Conservation (phyloP, 768 basidiomycete genomes). For the Mycena haematopus region DNA sequence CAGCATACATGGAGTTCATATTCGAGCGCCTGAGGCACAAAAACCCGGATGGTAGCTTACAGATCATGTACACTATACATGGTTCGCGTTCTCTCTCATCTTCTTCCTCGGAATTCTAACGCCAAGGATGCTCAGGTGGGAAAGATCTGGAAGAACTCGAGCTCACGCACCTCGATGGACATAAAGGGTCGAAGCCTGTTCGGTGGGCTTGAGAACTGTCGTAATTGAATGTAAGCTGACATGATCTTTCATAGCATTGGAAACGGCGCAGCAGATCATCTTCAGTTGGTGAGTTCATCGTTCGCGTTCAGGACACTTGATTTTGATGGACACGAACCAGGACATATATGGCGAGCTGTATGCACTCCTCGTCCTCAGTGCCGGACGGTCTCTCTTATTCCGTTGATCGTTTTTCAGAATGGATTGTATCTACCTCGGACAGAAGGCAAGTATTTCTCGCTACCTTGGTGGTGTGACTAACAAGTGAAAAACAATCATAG, state of each 20-base stretch:
- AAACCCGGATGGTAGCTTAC: conserved; percentile 89
- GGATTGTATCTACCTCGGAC: conserved; percentile 96
- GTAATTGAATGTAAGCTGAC: background rate
- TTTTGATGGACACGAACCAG: conserved; percentile 42
- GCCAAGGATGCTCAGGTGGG: conserved; percentile 47
- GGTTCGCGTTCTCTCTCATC: conserved; percentile 46
- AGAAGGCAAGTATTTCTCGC: conserved; percentile 64
- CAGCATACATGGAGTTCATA: conserved; percentile 92
- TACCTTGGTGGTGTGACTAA: background rate
- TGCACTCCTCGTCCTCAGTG: conserved; percentile 28
- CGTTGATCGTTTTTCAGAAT: conserved; percentile 55
- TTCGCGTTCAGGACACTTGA: background rate
- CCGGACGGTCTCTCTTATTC: background rate
- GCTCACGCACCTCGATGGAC: conserved; percentile 85
- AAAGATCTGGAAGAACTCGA: conserved; percentile 88
- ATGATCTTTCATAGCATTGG: conserved; percentile 63
- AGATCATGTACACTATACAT: conserved; percentile 98
- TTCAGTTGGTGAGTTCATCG: conserved; percentile 73
- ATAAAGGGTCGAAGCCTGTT: conserved; percentile 85
- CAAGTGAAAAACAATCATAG: conserved; percentile 39
- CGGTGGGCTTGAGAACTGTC: conserved; percentile 43
- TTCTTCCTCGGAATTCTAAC: background rate
- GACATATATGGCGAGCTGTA: conserved; percentile 97
- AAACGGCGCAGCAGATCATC: conserved; percentile 94
- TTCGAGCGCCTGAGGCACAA: conserved; percentile 81